These are phyloP conservation scores for Dothistroma pini DNA, from an alignment of 2,329 filamentous ascomycete species.

Conservation along the genomic window DNA sequence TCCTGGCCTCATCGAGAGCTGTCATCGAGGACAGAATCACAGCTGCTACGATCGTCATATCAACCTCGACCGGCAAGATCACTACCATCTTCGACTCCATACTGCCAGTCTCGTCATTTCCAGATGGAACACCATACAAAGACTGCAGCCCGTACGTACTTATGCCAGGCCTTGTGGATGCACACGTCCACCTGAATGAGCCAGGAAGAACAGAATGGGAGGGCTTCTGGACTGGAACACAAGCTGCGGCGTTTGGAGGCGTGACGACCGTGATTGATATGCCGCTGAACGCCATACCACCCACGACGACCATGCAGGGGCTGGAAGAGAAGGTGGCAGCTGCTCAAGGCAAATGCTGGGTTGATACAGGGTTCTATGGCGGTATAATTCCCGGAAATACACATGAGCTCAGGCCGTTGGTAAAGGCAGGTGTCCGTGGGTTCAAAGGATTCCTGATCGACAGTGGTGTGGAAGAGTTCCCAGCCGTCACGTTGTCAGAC, in stretches of 20 bases:
- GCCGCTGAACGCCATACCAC: conserved; percentile 95
- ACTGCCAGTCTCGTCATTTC: conserved; percentile 72
- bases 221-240: conserved; percentile 91
- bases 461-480: conserved; percentile 95
- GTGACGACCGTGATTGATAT: conserved; percentile 98
- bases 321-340: conserved; percentile 83
- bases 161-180: conserved; percentile 88
- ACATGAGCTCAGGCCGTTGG: conserved; percentile 70
- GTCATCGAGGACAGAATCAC: conserved; percentile 74
- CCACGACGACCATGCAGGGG: conserved; percentile 81
- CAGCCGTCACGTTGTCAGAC: conserved; percentile 76
- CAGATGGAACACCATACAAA: conserved; percentile 66
- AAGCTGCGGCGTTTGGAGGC: conserved; percentile 89
- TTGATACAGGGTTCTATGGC: conserved; percentile 98
- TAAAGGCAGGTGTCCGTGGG: conserved; percentile 81
- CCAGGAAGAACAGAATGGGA: conserved; percentile 98
- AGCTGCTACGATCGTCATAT: conserved; percentile 79
- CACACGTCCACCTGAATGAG: conserved; percentile 96
- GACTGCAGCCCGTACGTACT: conserved; percentile 83
- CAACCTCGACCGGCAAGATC: conserved; percentile 77
- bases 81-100: conserved; percentile 68
- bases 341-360: conserved; percentile 86
- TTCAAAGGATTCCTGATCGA: conserved; percentile 99
- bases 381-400: conserved; percentile 90
- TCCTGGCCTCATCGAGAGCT: conserved; percentile 79